A percentile compares a stretch with the other conserved stretches of the same genome.
These are phyloP conservation scores for Podospora tetraspora DNA, from an alignment of 495 filamentous ascomycete genomes.

Conservation along the genomic window DNA sequence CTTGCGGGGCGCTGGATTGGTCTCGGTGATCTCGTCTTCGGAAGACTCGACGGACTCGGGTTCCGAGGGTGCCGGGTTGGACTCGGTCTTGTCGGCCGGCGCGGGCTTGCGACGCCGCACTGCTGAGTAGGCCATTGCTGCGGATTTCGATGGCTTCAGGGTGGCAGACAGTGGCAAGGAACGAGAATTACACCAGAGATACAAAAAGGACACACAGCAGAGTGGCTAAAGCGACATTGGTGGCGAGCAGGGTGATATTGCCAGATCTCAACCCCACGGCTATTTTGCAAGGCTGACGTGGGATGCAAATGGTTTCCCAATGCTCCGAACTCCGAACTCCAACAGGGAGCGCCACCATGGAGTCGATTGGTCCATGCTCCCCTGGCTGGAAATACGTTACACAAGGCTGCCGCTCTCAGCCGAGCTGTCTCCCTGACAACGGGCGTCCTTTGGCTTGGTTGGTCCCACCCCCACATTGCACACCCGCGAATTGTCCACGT, in stretches of 20 bases:
- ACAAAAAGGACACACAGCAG: constrained; percentile 2
- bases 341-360: neutral
- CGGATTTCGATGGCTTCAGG: neutral
- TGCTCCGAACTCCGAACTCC: neutral
- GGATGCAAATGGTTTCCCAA: neutral
- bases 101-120: constrained; percentile 31
- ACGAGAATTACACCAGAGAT: neutral
- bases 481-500: constrained; percentile 1
- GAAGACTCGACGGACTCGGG: constrained; percentile 12
- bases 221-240: constrained; percentile 4
- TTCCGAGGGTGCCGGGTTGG: constrained; percentile 4
- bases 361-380: constrained; percentile 2
- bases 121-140: constrained; percentile 24
- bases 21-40: constrained; percentile 11
- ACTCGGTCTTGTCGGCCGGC: neutral
- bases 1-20: constrained; percentile 19
- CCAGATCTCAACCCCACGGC: constrained; percentile 13
- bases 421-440: constrained; percentile 18
- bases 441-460: constrained; percentile 5
- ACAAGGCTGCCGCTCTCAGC: neutral
- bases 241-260: constrained; percentile 15
- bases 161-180: neutral
- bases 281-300: constrained; percentile 13
- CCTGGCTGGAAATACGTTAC: neutral
- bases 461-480: constrained; percentile 8